Evolutionary conservation across 1,139 yeast species (phyloP).

Genomic region (Geotrichum histeridarum): DNA sequence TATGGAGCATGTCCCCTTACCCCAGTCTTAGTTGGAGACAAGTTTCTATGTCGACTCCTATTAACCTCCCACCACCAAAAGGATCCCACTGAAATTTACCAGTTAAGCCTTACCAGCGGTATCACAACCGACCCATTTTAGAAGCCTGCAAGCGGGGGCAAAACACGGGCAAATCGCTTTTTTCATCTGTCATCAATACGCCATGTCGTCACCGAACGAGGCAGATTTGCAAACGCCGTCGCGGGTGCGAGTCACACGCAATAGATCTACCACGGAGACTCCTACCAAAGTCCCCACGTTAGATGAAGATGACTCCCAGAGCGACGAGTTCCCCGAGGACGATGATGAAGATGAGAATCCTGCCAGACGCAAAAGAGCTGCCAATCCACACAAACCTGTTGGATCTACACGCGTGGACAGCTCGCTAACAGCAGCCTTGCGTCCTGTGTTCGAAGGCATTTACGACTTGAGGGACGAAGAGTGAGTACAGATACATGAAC

Average conservation of each 20-base stretch:
- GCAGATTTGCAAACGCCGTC: conserved; percentile 5
- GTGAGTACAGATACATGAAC: conserved; percentile 8
- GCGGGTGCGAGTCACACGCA: conserved; percentile 9
- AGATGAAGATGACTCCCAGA: not conserved
- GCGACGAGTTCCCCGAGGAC: not conserved
- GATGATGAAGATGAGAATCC: conserved; percentile 5
- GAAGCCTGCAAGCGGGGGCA: too few species aligned
- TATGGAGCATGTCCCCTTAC: too few species aligned
- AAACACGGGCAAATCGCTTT: too few species aligned
- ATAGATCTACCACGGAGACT: not conserved
- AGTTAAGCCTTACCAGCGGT: too few species aligned
- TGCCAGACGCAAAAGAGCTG: not conserved
- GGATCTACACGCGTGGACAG: conserved; percentile 13
- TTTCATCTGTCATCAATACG: not conserved
- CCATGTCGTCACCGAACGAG: conserved; percentile 2
- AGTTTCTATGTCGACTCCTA: too few species aligned
- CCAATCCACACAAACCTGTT: not conserved
- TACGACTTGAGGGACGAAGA: conserved; percentile 32
- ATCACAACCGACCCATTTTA: too few species aligned
- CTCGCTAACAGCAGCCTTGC: conserved; percentile 13
- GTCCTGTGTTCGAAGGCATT: conserved; percentile 34
- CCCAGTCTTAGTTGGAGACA: too few species aligned
- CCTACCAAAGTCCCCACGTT: not conserved
- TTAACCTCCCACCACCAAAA: too few species aligned
- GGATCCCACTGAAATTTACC: too few species aligned